Evolutionary conservation across 306 rosid genomes (phyloP), one percentile per base, ranked within the genome.

Genomic region (Trifolium subterraneum): DNA sequence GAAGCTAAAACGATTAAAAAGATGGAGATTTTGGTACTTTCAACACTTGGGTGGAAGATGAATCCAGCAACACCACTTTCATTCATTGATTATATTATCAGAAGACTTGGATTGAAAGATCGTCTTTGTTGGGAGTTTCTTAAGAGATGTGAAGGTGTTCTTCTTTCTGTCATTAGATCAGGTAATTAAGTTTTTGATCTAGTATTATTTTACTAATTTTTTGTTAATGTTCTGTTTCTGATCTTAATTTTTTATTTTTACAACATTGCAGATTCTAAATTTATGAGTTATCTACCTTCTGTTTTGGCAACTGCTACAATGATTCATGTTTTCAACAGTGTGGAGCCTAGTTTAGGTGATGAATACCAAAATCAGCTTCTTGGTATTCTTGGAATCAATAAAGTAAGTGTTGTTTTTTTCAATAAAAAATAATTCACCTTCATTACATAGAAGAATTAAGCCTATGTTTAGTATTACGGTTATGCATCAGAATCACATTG

Each of bases 1-100:
- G 97, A 95, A 82, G 97, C 96, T 0, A 88, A 86, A 27, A 90
- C 88, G 47, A 87, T 95, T 10, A 86, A 84, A 71, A 85, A 81
- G 65, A 95, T 92, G 99, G 99, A 92, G 70, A 85, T 95, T 82
- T 76, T 95, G 80, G 90, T 95, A 3, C 99, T 95, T 66, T 88
- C 98, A 7, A 86, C 97, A 4, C 98, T 95, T 6, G 78, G 80
- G 20, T 95, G 99, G 99, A 88, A 87, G 82, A 92, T 95, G 99
- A 88, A 87, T 73, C 97, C 93, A 0, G 87, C 84, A 25, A 95
- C 94, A 35, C 92, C 99, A 48, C 68, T 92, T 66, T 92, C 96
- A 0, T 92, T 95, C 33, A 64, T 95, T n/a, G 97, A 95, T 82
- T 89, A 77, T 50, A 74, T 87, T 51, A 79, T 86, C 2, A 75